phyloP scores from a whole-genome alignment of 306 rosid genomes.

The Malus domestica region DNA sequence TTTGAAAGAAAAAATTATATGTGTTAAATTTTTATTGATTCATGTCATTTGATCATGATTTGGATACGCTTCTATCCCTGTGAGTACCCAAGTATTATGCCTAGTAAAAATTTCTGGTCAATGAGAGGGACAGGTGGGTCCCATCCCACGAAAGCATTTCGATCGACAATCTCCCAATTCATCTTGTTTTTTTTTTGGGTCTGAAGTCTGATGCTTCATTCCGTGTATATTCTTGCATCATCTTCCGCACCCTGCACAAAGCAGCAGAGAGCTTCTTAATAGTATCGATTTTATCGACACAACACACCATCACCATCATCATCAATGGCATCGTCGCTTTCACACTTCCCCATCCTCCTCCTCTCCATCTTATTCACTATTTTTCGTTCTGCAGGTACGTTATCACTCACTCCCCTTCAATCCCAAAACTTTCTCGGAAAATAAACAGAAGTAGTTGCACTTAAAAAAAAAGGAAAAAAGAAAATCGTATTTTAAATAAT shows the following conservation, averaged over 20 bases:
- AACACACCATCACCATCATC: background rate
- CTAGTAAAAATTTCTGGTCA: no score
- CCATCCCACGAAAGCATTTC: background rate
- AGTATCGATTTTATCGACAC: background rate
- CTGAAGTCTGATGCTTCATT: background rate
- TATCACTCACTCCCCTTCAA: background rate
- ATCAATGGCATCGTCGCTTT: constrained; percentile 36
- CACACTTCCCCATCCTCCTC: constrained; percentile 15
- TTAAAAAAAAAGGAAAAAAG: background rate
- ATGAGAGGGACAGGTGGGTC: background rate
- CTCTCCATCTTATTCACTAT: constrained; percentile 29
- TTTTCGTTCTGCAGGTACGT: constrained; percentile 36
- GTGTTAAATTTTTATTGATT: no score
- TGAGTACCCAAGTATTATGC: no score
- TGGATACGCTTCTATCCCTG: no score
- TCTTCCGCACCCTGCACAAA: background rate
- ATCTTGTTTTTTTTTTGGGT: background rate
- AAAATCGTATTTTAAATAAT: background rate
- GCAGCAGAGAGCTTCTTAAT: background rate
- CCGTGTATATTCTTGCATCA: background rate
- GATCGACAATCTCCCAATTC: no score
- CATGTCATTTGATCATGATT: background rate
- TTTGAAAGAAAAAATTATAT: no score
- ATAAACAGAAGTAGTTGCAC: background rate
- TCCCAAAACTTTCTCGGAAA: background rate